Conservation (phyloP, 768 basidiomycete genomes). For the Boletellus ananiceps region DNA sequence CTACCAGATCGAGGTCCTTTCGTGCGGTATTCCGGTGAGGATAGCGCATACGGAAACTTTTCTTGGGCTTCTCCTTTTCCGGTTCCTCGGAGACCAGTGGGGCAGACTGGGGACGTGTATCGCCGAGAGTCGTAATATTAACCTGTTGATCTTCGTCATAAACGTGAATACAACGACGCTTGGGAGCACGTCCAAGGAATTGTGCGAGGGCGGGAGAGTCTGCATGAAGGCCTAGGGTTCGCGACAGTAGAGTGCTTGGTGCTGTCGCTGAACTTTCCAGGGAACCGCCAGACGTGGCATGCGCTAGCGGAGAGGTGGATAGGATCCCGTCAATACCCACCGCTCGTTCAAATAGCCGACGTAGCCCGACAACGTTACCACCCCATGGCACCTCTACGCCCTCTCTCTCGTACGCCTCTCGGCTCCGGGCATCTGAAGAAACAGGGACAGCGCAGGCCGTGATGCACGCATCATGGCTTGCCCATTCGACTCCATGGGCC, state of each 20-base stretch:
- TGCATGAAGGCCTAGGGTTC: constrained; percentile 46
- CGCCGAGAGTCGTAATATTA: constrained; percentile 29
- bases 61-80: constrained; percentile 3
- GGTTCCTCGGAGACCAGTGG: not conserved
- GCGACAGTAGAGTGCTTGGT: constrained; percentile 39
- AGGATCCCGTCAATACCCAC: constrained; percentile 36
- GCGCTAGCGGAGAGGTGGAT: constrained; percentile 6
- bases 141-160: constrained; percentile 31
- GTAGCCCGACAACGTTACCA: constrained; percentile 40
- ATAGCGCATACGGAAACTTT: constrained; percentile 36
- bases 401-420: constrained; percentile 36
- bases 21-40: constrained; percentile 40
- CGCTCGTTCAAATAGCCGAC: constrained; percentile 46
- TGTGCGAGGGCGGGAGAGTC: constrained; percentile 49
- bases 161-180: constrained; percentile 39
- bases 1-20: constrained; percentile 31
- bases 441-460: constrained; percentile 40
- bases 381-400: constrained; percentile 33
- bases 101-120: not conserved
- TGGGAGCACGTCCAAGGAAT: constrained; percentile 44
- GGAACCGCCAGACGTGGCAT: not conserved
- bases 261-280: constrained; percentile 6
- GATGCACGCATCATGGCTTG: constrained; percentile 50
- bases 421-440: constrained; percentile 28
- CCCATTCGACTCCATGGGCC: constrained; percentile 44